Evolutionary conservation across 768 basidiomycete genomes (phyloP).

Genomic region (Panaeolus cyanescens): DNA sequence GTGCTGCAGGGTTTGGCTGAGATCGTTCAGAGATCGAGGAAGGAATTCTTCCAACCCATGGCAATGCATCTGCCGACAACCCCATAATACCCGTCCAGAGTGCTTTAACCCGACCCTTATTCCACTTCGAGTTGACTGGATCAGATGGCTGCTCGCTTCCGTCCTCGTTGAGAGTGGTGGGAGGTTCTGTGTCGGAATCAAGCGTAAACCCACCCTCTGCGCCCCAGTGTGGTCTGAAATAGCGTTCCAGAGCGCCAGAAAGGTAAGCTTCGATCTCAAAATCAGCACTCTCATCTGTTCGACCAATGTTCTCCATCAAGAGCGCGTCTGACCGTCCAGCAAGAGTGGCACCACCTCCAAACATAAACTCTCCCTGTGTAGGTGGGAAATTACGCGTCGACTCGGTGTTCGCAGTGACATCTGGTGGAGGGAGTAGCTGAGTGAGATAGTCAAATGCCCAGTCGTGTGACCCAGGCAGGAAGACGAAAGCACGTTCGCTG

Average conservation of each 20-base stretch:
- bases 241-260: slow-evolving; percentile 44
- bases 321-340: slow-evolving; percentile 27
- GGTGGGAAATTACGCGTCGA: slow-evolving; percentile 12
- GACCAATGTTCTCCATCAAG: slow-evolving; percentile 36
- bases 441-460: slow-evolving; percentile 69
- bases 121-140: slow-evolving; percentile 23
- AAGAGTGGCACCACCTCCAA: slow-evolving; percentile 56
- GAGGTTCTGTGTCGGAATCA: not conserved
- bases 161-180: slow-evolving; percentile 12
- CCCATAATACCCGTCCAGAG: slow-evolving; percentile 69
- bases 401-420: not conserved
- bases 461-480: slow-evolving; percentile 45
- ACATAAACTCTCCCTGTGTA: slow-evolving; percentile 56
- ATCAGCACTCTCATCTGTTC: slow-evolving; percentile 38
- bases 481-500: slow-evolving; percentile 59
- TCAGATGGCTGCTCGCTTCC: slow-evolving; percentile 15
- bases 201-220: slow-evolving; percentile 12
- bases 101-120: slow-evolving; percentile 49
- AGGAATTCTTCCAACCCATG: slow-evolving; percentile 74
- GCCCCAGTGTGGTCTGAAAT: slow-evolving; percentile 41
- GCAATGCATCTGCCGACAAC: slow-evolving; percentile 58
- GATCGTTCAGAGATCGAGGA: slow-evolving; percentile 43
- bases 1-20: slow-evolving; percentile 8
- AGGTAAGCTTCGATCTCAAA: slow-evolving; percentile 29
- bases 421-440: slow-evolving; percentile 42